A percentile compares a stretch with the other conserved stretches of the same genome.
These are phyloP conservation scores for Dillenia suffruticosa DNA, from an alignment of 164 flowering plant genomes.

Conservation along the genomic window DNA sequence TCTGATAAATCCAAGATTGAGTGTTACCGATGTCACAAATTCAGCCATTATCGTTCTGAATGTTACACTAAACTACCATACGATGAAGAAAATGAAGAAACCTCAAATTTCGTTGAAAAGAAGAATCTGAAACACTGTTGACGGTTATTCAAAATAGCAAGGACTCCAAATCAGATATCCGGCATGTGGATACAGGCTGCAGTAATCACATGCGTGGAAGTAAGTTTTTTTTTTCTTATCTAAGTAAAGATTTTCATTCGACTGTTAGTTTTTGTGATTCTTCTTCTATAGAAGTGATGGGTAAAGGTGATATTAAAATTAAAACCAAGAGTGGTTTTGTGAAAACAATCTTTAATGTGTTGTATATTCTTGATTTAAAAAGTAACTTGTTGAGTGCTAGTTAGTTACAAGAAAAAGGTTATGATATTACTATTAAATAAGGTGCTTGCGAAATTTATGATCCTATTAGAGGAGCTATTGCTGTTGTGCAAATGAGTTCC, in stretches of 20 bases:
- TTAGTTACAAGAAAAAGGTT: slow-evolving; percentile 1
- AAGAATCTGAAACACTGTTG: slow-evolving; percentile 7
- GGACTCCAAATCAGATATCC: neutral
- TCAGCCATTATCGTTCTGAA: slow-evolving; percentile 13
- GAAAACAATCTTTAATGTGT: slow-evolving; percentile 15
- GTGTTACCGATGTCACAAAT: slow-evolving; percentile 20
- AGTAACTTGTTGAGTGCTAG: neutral
- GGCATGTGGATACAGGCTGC: slow-evolving; percentile 12
- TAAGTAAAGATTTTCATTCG: slow-evolving; percentile 7
- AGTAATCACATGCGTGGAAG: slow-evolving; percentile 16
- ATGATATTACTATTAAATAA: neutral
- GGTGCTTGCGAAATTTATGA: slow-evolving; percentile 6
- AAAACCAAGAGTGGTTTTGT: slow-evolving; percentile 14
- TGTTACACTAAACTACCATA: slow-evolving; percentile 8
- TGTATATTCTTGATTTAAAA: slow-evolving; percentile 4
- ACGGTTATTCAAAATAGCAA: slow-evolving; percentile 1
- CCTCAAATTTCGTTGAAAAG: slow-evolving; percentile 7
- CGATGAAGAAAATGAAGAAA: slow-evolving; percentile 4
- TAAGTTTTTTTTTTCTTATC: slow-evolving; percentile 15
- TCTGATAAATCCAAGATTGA: slow-evolving; percentile 25
- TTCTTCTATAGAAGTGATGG: slow-evolving; percentile 4
- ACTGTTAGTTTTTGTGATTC: slow-evolving; percentile 6
- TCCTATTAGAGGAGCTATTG: slow-evolving; percentile 3
- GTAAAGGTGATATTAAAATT: slow-evolving; percentile 10
- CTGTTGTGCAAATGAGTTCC: slow-evolving; percentile 10